A percentile compares a stretch with the other conserved stretches of the same genome.
Evolutionary conservation across 495 filamentous ascomycete species (phyloP).

Genomic region (Neurospora sp.): DNA sequence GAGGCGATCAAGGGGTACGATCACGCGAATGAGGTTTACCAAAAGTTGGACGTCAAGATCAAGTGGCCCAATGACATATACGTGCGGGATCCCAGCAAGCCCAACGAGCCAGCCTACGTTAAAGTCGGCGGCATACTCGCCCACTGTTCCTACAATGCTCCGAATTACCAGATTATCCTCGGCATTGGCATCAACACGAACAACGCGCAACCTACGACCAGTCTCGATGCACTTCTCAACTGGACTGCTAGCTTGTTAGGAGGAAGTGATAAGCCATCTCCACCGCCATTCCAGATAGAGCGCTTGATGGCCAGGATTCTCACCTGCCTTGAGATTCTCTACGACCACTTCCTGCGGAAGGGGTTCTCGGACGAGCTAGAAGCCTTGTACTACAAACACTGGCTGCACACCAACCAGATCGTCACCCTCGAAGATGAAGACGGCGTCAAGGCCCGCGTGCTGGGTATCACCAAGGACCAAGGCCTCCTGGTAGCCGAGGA

Average conservation of each 20-base stretch:
- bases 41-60: slow-evolving; percentile 64
- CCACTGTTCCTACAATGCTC: slow-evolving; percentile 67
- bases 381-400: slow-evolving; percentile 69
- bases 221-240: slow-evolving; percentile 61
- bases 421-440: slow-evolving; percentile 82
- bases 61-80: slow-evolving; percentile 99
- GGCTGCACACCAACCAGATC: slow-evolving; percentile 85
- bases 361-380: slow-evolving; percentile 70
- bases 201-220: slow-evolving; percentile 81
- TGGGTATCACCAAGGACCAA: slow-evolving; percentile 82
- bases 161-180: slow-evolving; percentile 75
- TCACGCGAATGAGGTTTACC: slow-evolving; percentile 36
- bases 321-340: slow-evolving; percentile 67
- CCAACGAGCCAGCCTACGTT: slow-evolving; percentile 52
- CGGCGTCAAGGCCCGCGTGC: slow-evolving; percentile 65
- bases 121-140: slow-evolving; percentile 94
- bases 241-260: slow-evolving; percentile 9
- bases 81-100: slow-evolving; percentile 59
- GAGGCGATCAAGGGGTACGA: slow-evolving; percentile 78
- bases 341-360: slow-evolving; percentile 56
- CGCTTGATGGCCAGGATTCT: slow-evolving; percentile 77
- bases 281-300: slow-evolving; percentile 60
- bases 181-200: slow-evolving; percentile 85
- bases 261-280: background rate
- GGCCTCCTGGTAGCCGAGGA: slow-evolving; percentile 80